Evolutionary conservation across 2,329 filamentous ascomycete genomes (phyloP).

Genomic region (Aspergillus pseudotamarii): DNA sequence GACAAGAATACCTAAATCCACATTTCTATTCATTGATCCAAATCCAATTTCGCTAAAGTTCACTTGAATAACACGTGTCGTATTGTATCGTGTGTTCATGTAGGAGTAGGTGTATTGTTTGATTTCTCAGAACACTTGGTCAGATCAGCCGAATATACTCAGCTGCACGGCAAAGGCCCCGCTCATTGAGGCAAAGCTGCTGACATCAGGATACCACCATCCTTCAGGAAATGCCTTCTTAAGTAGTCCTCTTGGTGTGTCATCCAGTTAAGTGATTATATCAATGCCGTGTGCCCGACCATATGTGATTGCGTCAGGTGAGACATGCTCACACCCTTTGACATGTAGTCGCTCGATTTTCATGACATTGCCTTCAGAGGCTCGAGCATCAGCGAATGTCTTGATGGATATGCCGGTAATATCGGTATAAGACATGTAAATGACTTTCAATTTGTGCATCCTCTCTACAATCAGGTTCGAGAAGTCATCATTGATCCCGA

Average conservation of each 20-base stretch:
- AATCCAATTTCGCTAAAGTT: background rate
- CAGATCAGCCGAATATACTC: background rate
- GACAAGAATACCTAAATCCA: background rate
- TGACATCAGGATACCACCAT: background rate
- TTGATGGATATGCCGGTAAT: constrained; percentile 41
- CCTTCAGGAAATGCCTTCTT: background rate
- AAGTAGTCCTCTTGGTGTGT: background rate
- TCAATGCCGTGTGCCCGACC: constrained; percentile 33
- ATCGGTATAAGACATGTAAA: constrained; percentile 37
- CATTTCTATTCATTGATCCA: background rate
- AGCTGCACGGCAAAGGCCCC: background rate
- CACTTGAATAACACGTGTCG: background rate
- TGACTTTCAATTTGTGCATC: constrained; percentile 33
- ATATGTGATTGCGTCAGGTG: constrained; percentile 38
- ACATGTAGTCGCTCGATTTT: constrained; percentile 32
- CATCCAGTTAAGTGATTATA: constrained; percentile 24
- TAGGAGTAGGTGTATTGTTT: background rate
- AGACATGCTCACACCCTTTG: constrained; percentile 33
- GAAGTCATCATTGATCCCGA: constrained; percentile 29
- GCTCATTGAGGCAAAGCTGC: background rate
- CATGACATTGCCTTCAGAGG: constrained; percentile 8
- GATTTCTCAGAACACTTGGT: background rate
- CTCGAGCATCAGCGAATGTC: constrained; percentile 30
- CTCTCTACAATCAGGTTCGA: constrained; percentile 21
- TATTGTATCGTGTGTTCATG: background rate